Evolutionary conservation across 805 yeast species (phyloP), one percentile per base, ranked within the genome.

Genomic region (Kluyveromyces nonfermentans): DNA sequence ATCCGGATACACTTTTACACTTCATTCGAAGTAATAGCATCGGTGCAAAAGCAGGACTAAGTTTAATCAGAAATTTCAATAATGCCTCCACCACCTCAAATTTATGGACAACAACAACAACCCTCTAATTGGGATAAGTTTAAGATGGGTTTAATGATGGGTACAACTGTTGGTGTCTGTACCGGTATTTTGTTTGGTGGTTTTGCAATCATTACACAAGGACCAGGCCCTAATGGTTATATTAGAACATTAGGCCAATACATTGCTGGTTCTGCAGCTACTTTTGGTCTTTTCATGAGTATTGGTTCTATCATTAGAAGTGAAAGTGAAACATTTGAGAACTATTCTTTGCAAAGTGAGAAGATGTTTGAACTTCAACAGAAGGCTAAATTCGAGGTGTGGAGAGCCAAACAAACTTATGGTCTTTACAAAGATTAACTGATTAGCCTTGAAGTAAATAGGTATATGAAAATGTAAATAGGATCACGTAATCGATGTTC

Each of bases 71-170:
- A 16, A 10, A 34, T 12, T 18, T 7, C 17, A 21, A 43, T 32
- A 16, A 65, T 63, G 68, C 67, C 69, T 43, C 88, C 88, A 63
- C 88, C 88, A 62, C 82, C 78, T 51, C 85, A 74, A 63, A 84
- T 80, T 65, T 73, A 75, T 48, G 82, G 78, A 60, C 69, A 65
- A 33, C 66, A 64, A 45, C 78, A 73, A 52, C 80, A 79, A 54
- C 95, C 94, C 45, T 83, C 96, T 40, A 80, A 83, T 66, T 87
- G 89, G 70, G 96, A 93, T 45, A 93, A 93, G 70, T 85, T 93
- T 77, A 93, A 93, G 70, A 93, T 93, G 97, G 99, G 99, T 44
- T 82, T 88, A 48, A 70, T 90, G 71, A 93, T 93, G 97, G 99
- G 99, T 50, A 79, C 72, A 15, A 64, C 72, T 1, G 73, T 69